These are phyloP conservation scores for Xylaria sp. DNA, from an alignment of 2,329 filamentous ascomycete species.

Conservation along the genomic window DNA sequence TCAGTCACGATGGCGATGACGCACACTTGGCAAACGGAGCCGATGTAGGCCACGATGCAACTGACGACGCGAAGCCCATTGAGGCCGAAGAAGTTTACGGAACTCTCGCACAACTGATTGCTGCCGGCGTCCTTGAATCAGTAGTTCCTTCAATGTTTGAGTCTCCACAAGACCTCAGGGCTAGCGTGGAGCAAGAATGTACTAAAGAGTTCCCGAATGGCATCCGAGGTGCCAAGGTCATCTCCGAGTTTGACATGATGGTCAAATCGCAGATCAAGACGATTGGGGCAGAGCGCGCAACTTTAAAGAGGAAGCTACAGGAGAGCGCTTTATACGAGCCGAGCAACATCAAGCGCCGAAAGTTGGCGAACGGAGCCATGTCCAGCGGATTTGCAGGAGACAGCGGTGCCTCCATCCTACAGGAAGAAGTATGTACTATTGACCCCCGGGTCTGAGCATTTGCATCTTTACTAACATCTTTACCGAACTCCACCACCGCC, in stretches of 20 bases:
- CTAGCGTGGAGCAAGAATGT: conserved; percentile 59
- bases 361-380: conserved; percentile 45
- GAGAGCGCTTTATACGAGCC: conserved; percentile 19
- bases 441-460: not conserved
- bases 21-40: conserved; percentile 32
- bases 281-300: conserved; percentile 23
- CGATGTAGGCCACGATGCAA: conserved; percentile 30
- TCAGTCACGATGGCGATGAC: conserved; percentile 13
- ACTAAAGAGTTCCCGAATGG: conserved; percentile 50
- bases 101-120: conserved; percentile 51
- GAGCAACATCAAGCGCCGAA: conserved; percentile 46
- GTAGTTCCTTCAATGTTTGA: conserved; percentile 53
- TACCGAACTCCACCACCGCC: conserved; percentile 59
- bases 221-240: conserved; percentile 60
- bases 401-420: conserved; percentile 37
- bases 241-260: conserved; percentile 49
- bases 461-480: conserved; percentile 26
- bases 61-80: conserved; percentile 12
- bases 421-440: conserved; percentile 46
- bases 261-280: conserved; percentile 25
- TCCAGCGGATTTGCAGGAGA: conserved; percentile 36
- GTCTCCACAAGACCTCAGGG: conserved; percentile 55
- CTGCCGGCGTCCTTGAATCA: conserved; percentile 62
- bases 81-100: conserved; percentile 43
- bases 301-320: conserved; percentile 28